Base-by-base conservation (phyloP, 1,139 yeast genomes). In the Hyphopichia buzzinii region DNA sequence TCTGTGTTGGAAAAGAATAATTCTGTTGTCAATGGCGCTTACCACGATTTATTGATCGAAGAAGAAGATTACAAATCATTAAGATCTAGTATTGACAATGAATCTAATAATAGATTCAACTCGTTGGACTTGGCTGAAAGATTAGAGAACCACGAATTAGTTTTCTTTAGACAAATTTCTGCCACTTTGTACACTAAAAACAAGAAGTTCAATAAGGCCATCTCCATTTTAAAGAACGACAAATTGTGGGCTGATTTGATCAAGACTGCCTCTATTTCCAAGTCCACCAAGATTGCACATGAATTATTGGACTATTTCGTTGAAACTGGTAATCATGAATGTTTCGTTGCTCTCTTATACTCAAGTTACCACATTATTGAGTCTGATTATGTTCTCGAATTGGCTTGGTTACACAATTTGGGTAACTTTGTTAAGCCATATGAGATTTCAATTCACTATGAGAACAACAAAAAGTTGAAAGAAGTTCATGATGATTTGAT, bases 291-390 rank as follows among this genome's bases (percentile, higher is more conserved):
- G 58, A 83, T 92, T 57, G 90, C 95, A 21, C 95, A 88, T 59
- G 98, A 90, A 42, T 72, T 88, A 47, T 71, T 92, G 58, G 79
- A 84, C 42, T 94, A 92, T 69, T 92, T 92, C 62, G 97, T 94
- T 42, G 97, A 90, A 55, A 89, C 95, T 33, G 98, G 96, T 53
- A 92, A 92, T 69, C 89, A 84, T 63, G 98, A 92, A 69, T 88
- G 96, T 55, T 87, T 88, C 57, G 87, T 89, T 52, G 97, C 96
- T 8, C 77, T 90, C 44, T 74, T 94, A 53, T 94, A 84, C 66
- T 72, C 90, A 5, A 86, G 95, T 54, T 94, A 92, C 62, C 88
- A 85, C 39, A 72, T 81, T 53, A 73, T 92, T 48, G 79, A 81
- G 39, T 80, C 79, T 48, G 98, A 92, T 56, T 83, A 84, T 52